Evolutionary conservation across 208 protist species (phyloP).

Genomic region (Trypanosoma theileri): DNA sequence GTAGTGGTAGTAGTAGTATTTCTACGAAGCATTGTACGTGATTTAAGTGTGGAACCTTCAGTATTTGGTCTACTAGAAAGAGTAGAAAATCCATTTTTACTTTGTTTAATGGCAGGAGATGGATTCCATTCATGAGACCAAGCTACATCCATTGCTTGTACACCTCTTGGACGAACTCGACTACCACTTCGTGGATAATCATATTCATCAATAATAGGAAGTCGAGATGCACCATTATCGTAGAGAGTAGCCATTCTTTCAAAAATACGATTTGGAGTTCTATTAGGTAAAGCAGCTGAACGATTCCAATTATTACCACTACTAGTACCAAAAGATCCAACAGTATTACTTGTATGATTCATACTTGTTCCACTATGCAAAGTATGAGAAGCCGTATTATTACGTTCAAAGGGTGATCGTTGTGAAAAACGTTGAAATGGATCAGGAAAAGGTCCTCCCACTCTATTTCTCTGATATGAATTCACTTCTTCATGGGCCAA

Average conservation of each 20-base stretch:
- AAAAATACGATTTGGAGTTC: constrained; percentile 10
- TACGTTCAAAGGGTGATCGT: not conserved
- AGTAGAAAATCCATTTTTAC: not conserved
- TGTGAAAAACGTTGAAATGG: constrained; percentile 9
- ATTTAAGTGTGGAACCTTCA: not conserved
- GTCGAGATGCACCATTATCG: constrained; percentile 14
- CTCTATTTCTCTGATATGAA: not conserved
- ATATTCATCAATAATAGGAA: constrained; percentile 60
- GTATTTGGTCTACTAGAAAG: too few species aligned
- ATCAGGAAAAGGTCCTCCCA: not conserved
- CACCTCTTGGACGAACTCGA: constrained; percentile 55
- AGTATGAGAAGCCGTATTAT: not conserved
- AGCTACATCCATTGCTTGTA: constrained; percentile 46
- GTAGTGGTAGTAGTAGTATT: constrained; percentile 22
- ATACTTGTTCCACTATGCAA: not conserved
- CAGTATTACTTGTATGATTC: not conserved
- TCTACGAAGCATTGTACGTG: constrained; percentile 19
- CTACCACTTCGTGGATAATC: constrained; percentile 28
- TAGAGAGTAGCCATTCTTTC: constrained; percentile 20
- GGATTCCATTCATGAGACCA: constrained; percentile 28
- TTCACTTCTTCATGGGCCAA: constrained; percentile 10
- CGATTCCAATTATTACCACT: not conserved
- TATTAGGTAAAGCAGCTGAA: not conserved
- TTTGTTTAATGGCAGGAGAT: not conserved
- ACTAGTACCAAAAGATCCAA: not conserved